Base-by-base conservation (phyloP, 495 filamentous ascomycete species). In the Thozetella sp. region DNA sequence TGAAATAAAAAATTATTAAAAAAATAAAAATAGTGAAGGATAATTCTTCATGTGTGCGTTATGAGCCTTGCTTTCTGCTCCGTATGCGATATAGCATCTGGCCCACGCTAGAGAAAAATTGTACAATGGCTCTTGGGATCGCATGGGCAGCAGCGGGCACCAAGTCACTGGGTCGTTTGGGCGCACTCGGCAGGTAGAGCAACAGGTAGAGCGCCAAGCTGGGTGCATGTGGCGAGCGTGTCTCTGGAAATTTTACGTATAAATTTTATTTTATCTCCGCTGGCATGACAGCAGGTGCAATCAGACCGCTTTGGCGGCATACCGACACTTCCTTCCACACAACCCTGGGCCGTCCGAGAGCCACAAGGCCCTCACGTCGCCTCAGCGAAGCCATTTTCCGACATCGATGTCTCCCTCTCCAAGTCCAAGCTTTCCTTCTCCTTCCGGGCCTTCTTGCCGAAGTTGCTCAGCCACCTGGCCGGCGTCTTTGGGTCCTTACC, bases 361-460 rank as follows among this genome's bases (percentile, higher is more conserved):
- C n/a, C n/a, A n/a, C n/a, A n/a, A n/a, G n/a, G 9, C 51, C 40
- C 46, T 59, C 58, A 64, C 26, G 30, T 26, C 45, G 61, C 52
- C 56, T 64, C 43, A n/a, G n/a, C 43, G 3, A 48, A 48, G 43
- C 43, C n/a, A 3, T 25, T 52, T 19, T 53, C 25, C 23, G 58
- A 23, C 59, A 65, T 61, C 12, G 65, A 52, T 20, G 64, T 65
- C 24, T 75, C 66, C 58, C 79, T 69, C 24, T 82, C 79, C 25
- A 77, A 56, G 20, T 82, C 79, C 55, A 80, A 58, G 58, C 77
- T 79, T 60, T 79, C 77, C 67, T 76, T 79, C 50, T 81, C 76
- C 63, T 73, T 76, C 68, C 75, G 80, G 51, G 75, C 77, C 70
- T 79, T 80, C 64, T 78, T 80, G 34, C 70, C 60, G 62, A 80